Conservation (phyloP, 441 rosid species). For the Brassica balearica region DNA sequence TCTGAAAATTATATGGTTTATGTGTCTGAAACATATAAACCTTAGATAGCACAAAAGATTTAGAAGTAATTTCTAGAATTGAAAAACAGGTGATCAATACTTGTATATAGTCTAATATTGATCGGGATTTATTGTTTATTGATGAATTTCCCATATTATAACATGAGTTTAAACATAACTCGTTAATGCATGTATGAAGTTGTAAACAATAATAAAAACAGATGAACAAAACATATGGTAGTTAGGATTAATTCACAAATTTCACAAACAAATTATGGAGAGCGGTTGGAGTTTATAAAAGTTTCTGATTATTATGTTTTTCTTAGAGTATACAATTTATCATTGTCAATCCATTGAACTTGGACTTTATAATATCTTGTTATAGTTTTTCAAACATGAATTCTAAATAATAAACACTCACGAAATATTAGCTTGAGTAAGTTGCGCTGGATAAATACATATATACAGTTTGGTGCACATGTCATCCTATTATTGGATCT, state of each 20-base stretch:
- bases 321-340: background rate
- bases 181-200: background rate
- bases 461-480: conserved; percentile 18
- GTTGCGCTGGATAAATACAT: background rate
- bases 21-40: background rate
- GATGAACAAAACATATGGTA: background rate
- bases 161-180: background rate
- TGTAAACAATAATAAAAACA: background rate
- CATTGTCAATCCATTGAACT: conserved; percentile 24
- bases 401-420: background rate
- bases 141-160: background rate
- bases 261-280: conserved; percentile 4
- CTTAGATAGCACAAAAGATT: background rate
- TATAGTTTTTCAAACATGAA: conserved; percentile 11
- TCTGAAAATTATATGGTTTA: background rate
- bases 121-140: conserved; percentile 9
- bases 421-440: background rate
- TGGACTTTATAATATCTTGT: background rate
- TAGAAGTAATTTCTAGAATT: background rate
- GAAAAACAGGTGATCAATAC: background rate
- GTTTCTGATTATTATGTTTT: conserved; percentile 6
- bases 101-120: background rate
- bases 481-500: conserved; percentile 38
- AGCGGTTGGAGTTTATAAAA: conserved; percentile 12
- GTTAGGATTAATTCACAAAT: background rate